Conservation (phyloP, 2,329 filamentous ascomycete species). For the Ceratocystis lukuohia region DNA sequence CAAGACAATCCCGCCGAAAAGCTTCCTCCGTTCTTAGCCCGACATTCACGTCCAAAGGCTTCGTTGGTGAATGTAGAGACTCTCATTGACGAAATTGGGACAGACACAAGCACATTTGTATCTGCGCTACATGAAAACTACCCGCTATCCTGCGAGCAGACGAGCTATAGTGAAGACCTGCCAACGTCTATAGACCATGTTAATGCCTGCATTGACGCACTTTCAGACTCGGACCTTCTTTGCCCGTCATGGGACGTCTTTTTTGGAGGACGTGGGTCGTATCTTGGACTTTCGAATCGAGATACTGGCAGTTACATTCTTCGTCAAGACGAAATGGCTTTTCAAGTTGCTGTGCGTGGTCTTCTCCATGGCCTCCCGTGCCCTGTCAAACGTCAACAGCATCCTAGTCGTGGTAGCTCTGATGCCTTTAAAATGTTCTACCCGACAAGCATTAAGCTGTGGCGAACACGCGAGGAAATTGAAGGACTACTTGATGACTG, state of each 20-base stretch:
- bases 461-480: slow-evolving; percentile 71
- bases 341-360: slow-evolving; percentile 79
- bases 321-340: slow-evolving; percentile 86
- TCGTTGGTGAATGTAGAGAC: slow-evolving; percentile 57
- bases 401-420: slow-evolving; percentile 19
- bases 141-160: slow-evolving; percentile 60
- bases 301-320: slow-evolving; percentile 58
- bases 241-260: slow-evolving; percentile 57
- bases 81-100: slow-evolving; percentile 85
- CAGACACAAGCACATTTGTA: slow-evolving; percentile 80
- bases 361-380: slow-evolving; percentile 72
- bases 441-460: slow-evolving; percentile 69
- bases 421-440: slow-evolving; percentile 87
- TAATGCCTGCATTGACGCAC: slow-evolving; percentile 69
- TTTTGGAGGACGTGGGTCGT: slow-evolving; percentile 39
- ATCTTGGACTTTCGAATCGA: slow-evolving; percentile 34
- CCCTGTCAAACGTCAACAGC: slow-evolving; percentile 56
- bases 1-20: slow-evolving; percentile 30
- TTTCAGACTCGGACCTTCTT: slow-evolving; percentile 81
- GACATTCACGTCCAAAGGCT: slow-evolving; percentile 44
- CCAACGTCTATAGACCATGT: slow-evolving; percentile 49
- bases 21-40: slow-evolving; percentile 46
- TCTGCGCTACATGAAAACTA: slow-evolving; percentile 92
- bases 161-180: slow-evolving; percentile 37
- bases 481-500: slow-evolving; percentile 59